phyloP scores from a whole-genome alignment of 495 filamentous ascomycete species.

The Tuber indicum region DNA sequence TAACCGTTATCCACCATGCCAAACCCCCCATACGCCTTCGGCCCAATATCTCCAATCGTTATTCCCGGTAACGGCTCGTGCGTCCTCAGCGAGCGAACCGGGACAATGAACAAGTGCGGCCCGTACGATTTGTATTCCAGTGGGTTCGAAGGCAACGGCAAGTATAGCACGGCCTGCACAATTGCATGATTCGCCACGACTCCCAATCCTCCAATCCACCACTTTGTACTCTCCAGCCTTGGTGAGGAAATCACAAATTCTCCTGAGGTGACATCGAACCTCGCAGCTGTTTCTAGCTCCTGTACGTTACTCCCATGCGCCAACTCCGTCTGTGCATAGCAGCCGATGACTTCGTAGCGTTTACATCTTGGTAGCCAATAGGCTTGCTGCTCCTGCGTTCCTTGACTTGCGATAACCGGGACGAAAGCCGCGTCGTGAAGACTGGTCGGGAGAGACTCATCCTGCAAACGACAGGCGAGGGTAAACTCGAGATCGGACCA shows the following conservation, averaged over 20 bases:
- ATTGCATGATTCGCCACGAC: conserved; percentile 62
- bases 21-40: conserved; percentile 60
- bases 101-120: conserved; percentile 70
- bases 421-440: conserved; percentile 64
- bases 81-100: conserved; percentile 62
- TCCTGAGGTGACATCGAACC: conserved; percentile 60
- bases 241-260: conserved; percentile 66
- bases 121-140: conserved; percentile 54
- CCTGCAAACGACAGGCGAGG: conserved; percentile 56
- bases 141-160: conserved; percentile 20
- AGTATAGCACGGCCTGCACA: conserved; percentile 55
- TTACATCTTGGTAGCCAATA: conserved; percentile 59
- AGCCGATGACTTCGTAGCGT: conserved; percentile 63
- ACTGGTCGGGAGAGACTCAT: conserved; percentile 61
- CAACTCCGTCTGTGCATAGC: conserved; percentile 71
- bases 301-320: conserved; percentile 70
- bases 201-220: conserved; percentile 72
- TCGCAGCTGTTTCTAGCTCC: conserved; percentile 66
- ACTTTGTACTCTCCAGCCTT: conserved; percentile 51
- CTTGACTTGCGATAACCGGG: conserved; percentile 63
- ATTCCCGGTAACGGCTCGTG: conserved; percentile 65
- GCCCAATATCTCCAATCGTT: conserved; percentile 67
- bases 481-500: conserved; percentile 60
- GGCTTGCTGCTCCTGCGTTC: conserved; percentile 61
- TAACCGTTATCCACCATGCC: conserved; percentile 73